Conservation (phyloP, 495 filamentous ascomycete genomes). For the Friedmanniomyces simplex region DNA sequence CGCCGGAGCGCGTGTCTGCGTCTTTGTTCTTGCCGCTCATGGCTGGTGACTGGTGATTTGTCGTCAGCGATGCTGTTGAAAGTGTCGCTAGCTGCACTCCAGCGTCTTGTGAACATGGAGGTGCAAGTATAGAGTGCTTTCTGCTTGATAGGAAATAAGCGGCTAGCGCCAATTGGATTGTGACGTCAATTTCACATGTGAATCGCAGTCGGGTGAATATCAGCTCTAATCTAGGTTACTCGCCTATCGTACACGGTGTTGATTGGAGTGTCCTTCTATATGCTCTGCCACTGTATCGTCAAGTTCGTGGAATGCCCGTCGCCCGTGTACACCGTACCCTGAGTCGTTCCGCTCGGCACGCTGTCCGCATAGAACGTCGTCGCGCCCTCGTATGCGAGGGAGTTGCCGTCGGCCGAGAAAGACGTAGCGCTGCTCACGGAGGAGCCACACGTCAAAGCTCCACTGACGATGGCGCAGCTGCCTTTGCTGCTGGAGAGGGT, state of each 20-base stretch:
- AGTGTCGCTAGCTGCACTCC: neutral
- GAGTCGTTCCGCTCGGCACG: slow-evolving; percentile 23
- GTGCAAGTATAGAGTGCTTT: neutral
- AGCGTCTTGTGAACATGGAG: no score
- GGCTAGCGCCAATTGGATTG: neutral
- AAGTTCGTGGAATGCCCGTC: neutral
- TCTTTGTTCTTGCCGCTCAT: neutral
- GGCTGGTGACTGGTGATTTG: neutral
- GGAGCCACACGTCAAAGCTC: slow-evolving; percentile 24
- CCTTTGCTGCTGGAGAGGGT: slow-evolving; percentile 29
- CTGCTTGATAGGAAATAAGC: neutral
- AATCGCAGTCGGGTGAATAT: neutral
- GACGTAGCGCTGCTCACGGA: slow-evolving; percentile 17
- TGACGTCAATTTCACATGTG: neutral
- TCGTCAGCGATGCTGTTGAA: neutral
- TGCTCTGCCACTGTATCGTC: slow-evolving; percentile 13
- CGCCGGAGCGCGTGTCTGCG: no score
- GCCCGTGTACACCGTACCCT: slow-evolving; percentile 11
- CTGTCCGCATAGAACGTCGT: slow-evolving; percentile 25
- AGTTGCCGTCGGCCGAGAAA: slow-evolving; percentile 21
- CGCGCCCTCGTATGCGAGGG: slow-evolving; percentile 22
- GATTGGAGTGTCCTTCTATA: neutral
- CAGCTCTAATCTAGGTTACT: neutral
- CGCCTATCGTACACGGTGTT: no score
- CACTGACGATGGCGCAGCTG: slow-evolving; percentile 23